Base-by-base conservation (phyloP, 2,329 filamentous ascomycete species). In the Alternaria brassicicola region DNA sequence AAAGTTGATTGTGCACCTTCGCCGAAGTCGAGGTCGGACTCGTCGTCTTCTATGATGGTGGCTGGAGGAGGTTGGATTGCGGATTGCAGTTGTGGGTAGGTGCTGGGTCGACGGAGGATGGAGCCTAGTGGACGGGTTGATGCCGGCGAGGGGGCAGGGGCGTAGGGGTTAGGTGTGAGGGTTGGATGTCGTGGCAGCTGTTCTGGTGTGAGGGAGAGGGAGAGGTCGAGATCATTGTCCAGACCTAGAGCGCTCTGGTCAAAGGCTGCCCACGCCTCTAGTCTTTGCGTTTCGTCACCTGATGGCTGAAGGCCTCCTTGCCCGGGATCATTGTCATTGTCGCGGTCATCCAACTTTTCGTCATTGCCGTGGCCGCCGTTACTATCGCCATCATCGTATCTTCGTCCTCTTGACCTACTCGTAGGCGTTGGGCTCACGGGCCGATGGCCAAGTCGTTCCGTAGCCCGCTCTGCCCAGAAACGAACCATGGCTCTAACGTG, bases 401-500 rank as follows among this genome's bases (percentile, higher is more conserved):
- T 55, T n/a, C 61, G 59, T 15, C 61, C 51, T 58, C 55, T 66
- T 17, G 54, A 59, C 33, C 56, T 62, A 9, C 54, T 62, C 9
- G 49, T 62, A n/a, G 72, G 71, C 17, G 71, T 69, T 4, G 70
- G 70, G 48, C 61, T 66, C 6, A 56, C 61, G n/a, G 63, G 55
- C 43, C 71, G 57, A n/a, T 63, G 61, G 3, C 67, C 68, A 19
- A 62, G 36, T 35, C 71, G 56, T 26, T 76, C 71, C 1, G 69
- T 53, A 61, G 82, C 78, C 52, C 80, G 81, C 15, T 82, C 80
- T 12, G 78, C 68, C 85, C 86, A 88, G 59, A 83, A 81, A 23
- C 82, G 78, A 47, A 88, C 73, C 78, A 87, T 84, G 28, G 80
- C 80, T 55, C 83, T 79, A 26, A 82, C 75, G 69, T 87, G 86